phyloP scores from a whole-genome alignment of 306 rosid genomes.

The Astragalus membranaceus region DNA sequence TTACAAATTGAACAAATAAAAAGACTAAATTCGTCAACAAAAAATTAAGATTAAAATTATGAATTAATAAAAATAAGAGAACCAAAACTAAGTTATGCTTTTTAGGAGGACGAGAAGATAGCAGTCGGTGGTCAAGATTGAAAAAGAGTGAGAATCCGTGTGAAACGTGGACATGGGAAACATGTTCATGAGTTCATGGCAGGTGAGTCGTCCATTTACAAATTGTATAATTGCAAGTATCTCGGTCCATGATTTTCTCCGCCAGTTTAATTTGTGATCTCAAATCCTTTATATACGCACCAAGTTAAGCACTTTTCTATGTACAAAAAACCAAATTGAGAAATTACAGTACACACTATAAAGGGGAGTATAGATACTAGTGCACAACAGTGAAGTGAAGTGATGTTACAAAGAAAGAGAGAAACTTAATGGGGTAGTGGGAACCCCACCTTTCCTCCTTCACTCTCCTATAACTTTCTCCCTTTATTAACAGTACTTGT shows the following conservation, averaged over 20 bases:
- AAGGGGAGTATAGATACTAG: conserved; percentile 21
- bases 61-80: no score
- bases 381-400: conserved; percentile 32
- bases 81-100: no score
- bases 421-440: conserved; percentile 11
- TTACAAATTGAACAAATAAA: no score
- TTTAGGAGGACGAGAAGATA: no score
- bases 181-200: not conserved
- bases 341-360: conserved; percentile 7
- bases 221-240: conserved; percentile 11
- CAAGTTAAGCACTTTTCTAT: not conserved
- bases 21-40: no score
- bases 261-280: conserved; percentile 32
- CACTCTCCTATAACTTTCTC: conserved; percentile 10
- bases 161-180: conserved; percentile 1
- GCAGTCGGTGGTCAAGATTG: no score
- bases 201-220: not conserved
- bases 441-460: conserved; percentile 18
- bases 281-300: conserved; percentile 49
- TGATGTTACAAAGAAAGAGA: conserved; percentile 1
- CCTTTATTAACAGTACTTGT: conserved; percentile 9
- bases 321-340: not conserved
- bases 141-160: not conserved
- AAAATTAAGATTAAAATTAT: no score
- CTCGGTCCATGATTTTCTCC: conserved; percentile 39